A percentile compares a stretch with the other conserved stretches of the same genome.
These are phyloP conservation scores for Choiromyces venosus DNA, from an alignment of 495 filamentous ascomycete species.

Conservation along the genomic window DNA sequence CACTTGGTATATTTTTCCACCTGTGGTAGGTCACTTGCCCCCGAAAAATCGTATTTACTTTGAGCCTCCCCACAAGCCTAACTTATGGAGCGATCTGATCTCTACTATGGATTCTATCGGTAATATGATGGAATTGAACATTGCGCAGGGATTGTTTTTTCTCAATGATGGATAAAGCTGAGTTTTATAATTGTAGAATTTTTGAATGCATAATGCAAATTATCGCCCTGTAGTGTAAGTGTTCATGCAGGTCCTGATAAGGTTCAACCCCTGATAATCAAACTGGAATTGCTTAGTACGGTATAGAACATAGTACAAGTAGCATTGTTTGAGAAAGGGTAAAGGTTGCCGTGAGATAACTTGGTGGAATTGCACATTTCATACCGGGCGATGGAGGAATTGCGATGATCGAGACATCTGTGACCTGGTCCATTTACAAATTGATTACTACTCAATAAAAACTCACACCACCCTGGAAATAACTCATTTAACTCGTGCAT, in stretches of 20 bases:
- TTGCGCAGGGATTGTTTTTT: not conserved
- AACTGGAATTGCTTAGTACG: no score
- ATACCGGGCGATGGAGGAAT: not conserved
- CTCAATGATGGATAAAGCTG: not conserved
- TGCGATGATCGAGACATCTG: no score
- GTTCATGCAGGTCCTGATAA: no score
- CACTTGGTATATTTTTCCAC: not conserved
- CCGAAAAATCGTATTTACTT: not conserved
- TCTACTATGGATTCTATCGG: not conserved
- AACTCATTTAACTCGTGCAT: not conserved
- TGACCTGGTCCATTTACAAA: not conserved
- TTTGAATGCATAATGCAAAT: not conserved
- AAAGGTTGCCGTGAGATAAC: not conserved
- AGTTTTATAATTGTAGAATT: not conserved
- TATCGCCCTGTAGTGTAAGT: no score
- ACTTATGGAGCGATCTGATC: no score
- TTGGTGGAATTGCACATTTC: not conserved
- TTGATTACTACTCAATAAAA: not conserved
- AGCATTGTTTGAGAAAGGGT: not conserved
- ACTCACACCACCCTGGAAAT: not conserved
- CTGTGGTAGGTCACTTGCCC: not conserved
- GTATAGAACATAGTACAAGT: not conserved
- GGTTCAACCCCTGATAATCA: no score
- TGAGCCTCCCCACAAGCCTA: not conserved
- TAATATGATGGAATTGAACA: not conserved